These are phyloP conservation scores for Macroventuria anomochaeta DNA, from an alignment of 2,329 filamentous ascomycete genomes.

Conservation along the genomic window DNA sequence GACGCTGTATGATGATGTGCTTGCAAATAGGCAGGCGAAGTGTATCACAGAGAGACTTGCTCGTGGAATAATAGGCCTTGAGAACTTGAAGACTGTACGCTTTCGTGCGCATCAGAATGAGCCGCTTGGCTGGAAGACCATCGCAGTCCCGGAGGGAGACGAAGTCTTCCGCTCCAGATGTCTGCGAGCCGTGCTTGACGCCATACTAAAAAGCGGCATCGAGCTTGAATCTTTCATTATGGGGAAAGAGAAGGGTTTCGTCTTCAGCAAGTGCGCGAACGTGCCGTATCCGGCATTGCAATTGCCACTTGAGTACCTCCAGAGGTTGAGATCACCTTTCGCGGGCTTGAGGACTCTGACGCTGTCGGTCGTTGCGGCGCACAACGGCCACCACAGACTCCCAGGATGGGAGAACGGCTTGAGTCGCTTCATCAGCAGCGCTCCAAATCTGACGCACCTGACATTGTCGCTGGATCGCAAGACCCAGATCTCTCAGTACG, in stretches of 20 bases:
- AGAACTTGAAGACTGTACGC: conserved; percentile 27
- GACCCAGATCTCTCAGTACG: conserved; percentile 16
- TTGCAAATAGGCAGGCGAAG: conserved; percentile 14
- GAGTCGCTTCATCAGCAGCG: conserved; percentile 27
- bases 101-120: conserved; percentile 25
- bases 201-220: conserved; percentile 28
- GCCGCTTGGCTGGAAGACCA: conserved; percentile 15
- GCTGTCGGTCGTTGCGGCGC: conserved; percentile 25
- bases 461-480: conserved; percentile 30
- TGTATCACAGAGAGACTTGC: conserved; percentile 30
- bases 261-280: conserved; percentile 21
- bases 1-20: conserved; percentile 31
- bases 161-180: conserved; percentile 29
- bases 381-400: conserved; percentile 17
- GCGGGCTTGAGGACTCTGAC: conserved; percentile 23
- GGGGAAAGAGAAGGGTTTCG: conserved; percentile 20
- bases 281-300: conserved; percentile 26
- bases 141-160: conserved; percentile 19
- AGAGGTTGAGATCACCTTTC: conserved; percentile 23
- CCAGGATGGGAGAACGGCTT: conserved; percentile 34
- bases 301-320: conserved; percentile 15
- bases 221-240: conserved; percentile 31
- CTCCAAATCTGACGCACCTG: conserved; percentile 26
- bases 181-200: conserved; percentile 32
- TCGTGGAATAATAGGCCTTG: conserved; percentile 23